Evolutionary conservation across 1,284 basidiomycete species (phyloP).

Genomic region (Trametes polyzona): DNA sequence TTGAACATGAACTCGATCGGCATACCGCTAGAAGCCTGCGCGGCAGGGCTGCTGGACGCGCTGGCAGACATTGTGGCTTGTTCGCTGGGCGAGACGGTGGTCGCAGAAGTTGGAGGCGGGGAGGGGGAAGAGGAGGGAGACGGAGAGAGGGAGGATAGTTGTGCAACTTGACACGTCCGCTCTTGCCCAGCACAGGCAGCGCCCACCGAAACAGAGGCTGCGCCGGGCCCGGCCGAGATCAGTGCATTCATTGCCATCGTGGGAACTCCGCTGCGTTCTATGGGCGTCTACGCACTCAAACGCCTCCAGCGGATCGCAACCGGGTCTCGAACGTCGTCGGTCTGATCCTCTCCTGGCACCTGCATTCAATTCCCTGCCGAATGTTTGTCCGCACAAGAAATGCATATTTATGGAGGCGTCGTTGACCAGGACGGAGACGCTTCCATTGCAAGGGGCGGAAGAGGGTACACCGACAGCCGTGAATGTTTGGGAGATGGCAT

Average conservation of each 20-base stretch:
- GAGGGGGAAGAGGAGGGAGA: conserved; percentile 2
- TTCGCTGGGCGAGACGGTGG: not conserved
- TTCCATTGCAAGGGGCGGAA: no score
- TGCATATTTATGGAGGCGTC: no score
- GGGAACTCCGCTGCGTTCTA: conserved; percentile 14
- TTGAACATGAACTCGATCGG: conserved; percentile 70
- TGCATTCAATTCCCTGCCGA: no score
- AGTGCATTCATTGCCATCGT: conserved; percentile 9
- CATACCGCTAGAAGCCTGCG: conserved; percentile 25
- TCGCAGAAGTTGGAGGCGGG: not conserved
- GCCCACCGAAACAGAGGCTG: conserved; percentile 4
- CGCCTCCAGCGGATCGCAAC: not conserved
- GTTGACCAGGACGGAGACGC: no score
- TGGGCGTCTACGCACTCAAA: conserved; percentile 8
- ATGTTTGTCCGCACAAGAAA: no score
- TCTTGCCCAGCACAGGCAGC: conserved; percentile 5
- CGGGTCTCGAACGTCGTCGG: not conserved
- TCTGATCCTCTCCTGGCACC: no score
- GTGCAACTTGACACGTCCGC: conserved; percentile 25
- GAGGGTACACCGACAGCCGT: no score
- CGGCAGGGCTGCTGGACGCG: conserved; percentile 15
- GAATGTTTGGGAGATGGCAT: no score
- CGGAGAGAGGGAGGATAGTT: conserved; percentile 2
- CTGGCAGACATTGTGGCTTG: conserved; percentile 12
- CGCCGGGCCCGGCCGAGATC: conserved; percentile 15